Conservation (phyloP, 345 rosid species). For the Balakata baccata region DNA sequence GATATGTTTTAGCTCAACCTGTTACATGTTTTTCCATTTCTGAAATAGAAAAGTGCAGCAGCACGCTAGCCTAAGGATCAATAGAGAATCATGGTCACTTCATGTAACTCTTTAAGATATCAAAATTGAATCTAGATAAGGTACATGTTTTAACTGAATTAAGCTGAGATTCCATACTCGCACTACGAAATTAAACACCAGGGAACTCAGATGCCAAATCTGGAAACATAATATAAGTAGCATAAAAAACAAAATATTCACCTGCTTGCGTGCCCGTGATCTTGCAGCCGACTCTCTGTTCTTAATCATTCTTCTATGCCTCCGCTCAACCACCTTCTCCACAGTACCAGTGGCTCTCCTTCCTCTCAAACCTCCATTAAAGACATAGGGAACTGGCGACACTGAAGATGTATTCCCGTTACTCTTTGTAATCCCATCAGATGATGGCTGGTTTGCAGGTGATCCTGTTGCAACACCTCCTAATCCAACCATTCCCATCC, state of each 20-base stretch:
- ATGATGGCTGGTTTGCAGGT: constrained; percentile 69
- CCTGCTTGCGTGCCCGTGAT: constrained; percentile 99
- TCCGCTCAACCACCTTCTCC: constrained; percentile 96
- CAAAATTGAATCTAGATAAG: neutral
- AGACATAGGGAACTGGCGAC: constrained; percentile 73
- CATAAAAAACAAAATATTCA: constrained; percentile 30
- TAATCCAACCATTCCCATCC: constrained; percentile 60
- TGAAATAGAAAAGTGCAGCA: too few relatives aligned
- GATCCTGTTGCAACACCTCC: constrained; percentile 53
- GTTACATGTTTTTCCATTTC: too few relatives aligned
- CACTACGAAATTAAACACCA: neutral
- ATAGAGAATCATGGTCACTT: too few relatives aligned
- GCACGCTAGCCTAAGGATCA: too few relatives aligned
- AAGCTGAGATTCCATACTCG: neutral
- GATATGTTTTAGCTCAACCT: too few relatives aligned
- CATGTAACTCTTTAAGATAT: too few relatives aligned
- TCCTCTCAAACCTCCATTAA: constrained; percentile 68
- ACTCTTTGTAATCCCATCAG: constrained; percentile 73
- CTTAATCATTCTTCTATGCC: constrained; percentile 97
- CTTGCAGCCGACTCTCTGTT: constrained; percentile 98
- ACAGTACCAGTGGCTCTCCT: constrained; percentile 60
- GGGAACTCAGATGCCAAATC: neutral
- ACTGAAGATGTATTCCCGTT: constrained; percentile 74
- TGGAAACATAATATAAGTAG: constrained; percentile 10
- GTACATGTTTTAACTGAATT: neutral